These are phyloP conservation scores for Verticillium longisporum DNA, from an alignment of 2,329 filamentous ascomycete genomes.

Conservation along the genomic window DNA sequence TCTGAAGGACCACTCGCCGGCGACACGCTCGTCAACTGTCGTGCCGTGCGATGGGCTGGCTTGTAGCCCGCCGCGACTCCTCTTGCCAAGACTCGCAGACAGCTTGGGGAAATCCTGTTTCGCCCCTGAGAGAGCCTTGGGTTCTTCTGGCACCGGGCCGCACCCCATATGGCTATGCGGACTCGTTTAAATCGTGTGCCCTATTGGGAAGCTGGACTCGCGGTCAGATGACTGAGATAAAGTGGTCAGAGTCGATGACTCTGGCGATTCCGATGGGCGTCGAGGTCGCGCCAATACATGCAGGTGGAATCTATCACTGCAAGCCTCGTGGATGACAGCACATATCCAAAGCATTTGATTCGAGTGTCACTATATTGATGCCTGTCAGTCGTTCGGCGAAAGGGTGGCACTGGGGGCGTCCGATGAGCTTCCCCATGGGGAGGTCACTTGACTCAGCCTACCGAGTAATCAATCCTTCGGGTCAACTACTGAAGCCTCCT, in stretches of 20 bases:
- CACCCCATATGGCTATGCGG: background rate
- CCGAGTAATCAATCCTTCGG: background rate
- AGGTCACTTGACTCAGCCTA: background rate
- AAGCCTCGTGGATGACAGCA: background rate
- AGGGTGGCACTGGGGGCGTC: background rate
- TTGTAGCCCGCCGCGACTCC: background rate
- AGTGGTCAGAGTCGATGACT: background rate
- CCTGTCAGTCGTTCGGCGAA: background rate
- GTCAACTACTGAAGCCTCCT: background rate
- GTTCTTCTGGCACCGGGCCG: background rate
- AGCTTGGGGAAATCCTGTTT: background rate
- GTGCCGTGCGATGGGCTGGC: background rate
- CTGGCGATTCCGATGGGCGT: background rate
- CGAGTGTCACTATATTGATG: background rate
- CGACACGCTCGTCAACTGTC: background rate
- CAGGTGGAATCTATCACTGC: background rate
- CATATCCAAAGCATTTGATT: background rate
- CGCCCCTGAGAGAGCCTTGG: background rate
- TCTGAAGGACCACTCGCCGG: background rate
- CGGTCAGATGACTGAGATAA: background rate
- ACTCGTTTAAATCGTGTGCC: background rate
- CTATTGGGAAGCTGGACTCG: background rate
- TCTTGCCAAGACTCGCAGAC: background rate
- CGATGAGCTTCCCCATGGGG: background rate
- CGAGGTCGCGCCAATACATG: background rate